Percentiles rank a stretch among this genome's conserved stretches.
Conservation (phyloP, 441 rosid species). For the Melastoma candidum region DNA sequence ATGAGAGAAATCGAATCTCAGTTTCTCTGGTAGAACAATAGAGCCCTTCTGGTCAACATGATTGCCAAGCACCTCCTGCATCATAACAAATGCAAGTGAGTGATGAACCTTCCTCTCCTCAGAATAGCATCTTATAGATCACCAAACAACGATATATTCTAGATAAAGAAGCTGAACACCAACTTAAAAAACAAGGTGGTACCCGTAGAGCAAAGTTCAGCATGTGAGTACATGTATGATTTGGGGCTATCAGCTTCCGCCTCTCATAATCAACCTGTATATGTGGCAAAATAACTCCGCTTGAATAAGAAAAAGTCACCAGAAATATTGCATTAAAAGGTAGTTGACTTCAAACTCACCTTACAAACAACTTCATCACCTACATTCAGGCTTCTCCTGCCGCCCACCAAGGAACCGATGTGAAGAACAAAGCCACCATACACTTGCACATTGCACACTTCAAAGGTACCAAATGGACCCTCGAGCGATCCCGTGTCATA, state of each 20-base stretch:
- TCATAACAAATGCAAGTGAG: constrained; percentile 10
- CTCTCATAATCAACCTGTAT: constrained; percentile 84
- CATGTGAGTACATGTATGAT: constrained; percentile 98
- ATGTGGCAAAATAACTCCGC: constrained; percentile 1
- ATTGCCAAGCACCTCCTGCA: constrained; percentile 88
- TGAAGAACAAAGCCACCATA: constrained; percentile 94
- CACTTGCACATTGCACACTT: constrained; percentile 80
- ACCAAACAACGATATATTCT: no score
- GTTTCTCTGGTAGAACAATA: constrained; percentile 89
- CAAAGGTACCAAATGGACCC: constrained; percentile 70
- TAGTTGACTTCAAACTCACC: constrained; percentile 27
- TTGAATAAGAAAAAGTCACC: constrained; percentile 2
- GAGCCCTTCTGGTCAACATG: constrained; percentile 99
- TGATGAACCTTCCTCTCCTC: background rate
- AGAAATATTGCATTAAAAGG: constrained; percentile 4
- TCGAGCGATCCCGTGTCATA: constrained; percentile 75
- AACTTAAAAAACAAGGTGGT: constrained; percentile 11
- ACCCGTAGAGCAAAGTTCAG: constrained; percentile 96
- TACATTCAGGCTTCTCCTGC: constrained; percentile 33
- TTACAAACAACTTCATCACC: constrained; percentile 79
- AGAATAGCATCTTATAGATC: no score
- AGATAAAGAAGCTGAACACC: background rate
- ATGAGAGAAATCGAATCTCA: constrained; percentile 95
- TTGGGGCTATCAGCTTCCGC: constrained; percentile 83
- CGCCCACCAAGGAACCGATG: constrained; percentile 55